phyloP scores from a whole-genome alignment of 1,139 yeast species.

The Candida pseudoviswanathii region DNA sequence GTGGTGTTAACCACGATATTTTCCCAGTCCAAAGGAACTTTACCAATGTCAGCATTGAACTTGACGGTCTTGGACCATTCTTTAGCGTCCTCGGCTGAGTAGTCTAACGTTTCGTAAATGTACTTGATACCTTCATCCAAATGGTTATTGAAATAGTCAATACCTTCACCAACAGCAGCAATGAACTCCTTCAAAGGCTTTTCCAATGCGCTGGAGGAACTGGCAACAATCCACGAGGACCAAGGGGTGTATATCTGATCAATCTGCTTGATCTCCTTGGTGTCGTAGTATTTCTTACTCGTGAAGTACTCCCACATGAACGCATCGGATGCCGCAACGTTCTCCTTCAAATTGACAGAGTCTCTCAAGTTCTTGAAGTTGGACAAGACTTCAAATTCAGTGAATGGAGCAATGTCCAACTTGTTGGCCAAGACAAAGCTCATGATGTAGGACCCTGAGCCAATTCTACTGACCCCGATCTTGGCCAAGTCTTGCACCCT shows the following conservation, averaged over 20 bases:
- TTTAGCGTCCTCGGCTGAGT: constrained; percentile 72
- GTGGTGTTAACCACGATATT: constrained; percentile 58
- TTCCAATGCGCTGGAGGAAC: constrained; percentile 37
- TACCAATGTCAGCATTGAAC: constrained; percentile 54
- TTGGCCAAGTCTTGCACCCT: constrained; percentile 53
- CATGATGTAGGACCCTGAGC: constrained; percentile 92
- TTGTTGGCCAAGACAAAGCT: constrained; percentile 75
- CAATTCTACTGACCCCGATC: constrained; percentile 87
- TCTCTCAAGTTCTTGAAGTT: constrained; percentile 77
- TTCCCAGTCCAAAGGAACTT: constrained; percentile 48
- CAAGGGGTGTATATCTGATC: constrained; percentile 94
- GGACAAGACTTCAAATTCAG: constrained; percentile 58
- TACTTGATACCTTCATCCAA: constrained; percentile 66
- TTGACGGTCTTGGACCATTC: constrained; percentile 80
- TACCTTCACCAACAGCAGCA: constrained; percentile 63
- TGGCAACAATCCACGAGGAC: constrained; percentile 91
- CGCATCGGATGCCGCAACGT: constrained; percentile 60
- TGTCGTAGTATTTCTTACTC: constrained; percentile 80
- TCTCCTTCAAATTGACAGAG: constrained; percentile 63
- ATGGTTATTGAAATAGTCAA: constrained; percentile 60
- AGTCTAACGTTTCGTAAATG: constrained; percentile 71
- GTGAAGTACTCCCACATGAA: constrained; percentile 98
- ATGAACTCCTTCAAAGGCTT: constrained; percentile 45
- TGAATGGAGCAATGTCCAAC: constrained; percentile 48
- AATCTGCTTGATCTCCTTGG: constrained; percentile 72